Base-by-base conservation (phyloP, 495 filamentous ascomycete genomes). In the Tuber melanosporum region DNA sequence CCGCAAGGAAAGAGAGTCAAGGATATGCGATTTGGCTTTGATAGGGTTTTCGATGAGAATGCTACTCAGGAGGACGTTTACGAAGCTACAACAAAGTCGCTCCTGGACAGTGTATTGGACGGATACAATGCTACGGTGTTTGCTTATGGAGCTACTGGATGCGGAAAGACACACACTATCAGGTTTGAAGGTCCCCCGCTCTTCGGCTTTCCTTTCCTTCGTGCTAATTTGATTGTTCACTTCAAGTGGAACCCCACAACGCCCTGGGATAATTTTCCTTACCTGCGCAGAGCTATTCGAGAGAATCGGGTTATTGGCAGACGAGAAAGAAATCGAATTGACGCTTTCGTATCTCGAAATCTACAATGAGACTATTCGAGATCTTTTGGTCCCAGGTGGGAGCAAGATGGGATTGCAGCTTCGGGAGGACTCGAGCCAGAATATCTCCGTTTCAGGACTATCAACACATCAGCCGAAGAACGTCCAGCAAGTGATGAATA, bases 71-170 rank as follows among this genome's bases (percentile, higher is more conserved):
- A 89, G 74, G 96, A 99, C 84, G 92, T 99, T 0, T 99, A 98
- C 87, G 95, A 98, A 84, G 89, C 93, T 7, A 99, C 95, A 10
- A 97, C 96, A 8, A 92, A 91, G 83, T 88, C 85, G 77, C 88
- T 99, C 42, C 88, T 99, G 83, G 95, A 98, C 83, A 98, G 91
- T 84, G 94, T 99, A 73, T 87, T 98, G 73, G 94, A 98, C 77
- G 95, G 95, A 71, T 99, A 97, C 86, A 99, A 99, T 87, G 95
- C 96, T 69, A 99, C 95, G 0, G 95, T 99, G 0, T 99, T 98
- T 84, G 95, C 95, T 43, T 99, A 99, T 85, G 95, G 95, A 79
- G 95, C 95, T 32, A 99, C 95, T 3, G 95, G 95, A 49, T 99
- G 95, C 84, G 95, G 95, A 84, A 99, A 98, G 85, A 99, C 95